Evolutionary conservation across 352 stramenopile genomes (phyloP).

Genomic region (Vaucheria bursata): DNA sequence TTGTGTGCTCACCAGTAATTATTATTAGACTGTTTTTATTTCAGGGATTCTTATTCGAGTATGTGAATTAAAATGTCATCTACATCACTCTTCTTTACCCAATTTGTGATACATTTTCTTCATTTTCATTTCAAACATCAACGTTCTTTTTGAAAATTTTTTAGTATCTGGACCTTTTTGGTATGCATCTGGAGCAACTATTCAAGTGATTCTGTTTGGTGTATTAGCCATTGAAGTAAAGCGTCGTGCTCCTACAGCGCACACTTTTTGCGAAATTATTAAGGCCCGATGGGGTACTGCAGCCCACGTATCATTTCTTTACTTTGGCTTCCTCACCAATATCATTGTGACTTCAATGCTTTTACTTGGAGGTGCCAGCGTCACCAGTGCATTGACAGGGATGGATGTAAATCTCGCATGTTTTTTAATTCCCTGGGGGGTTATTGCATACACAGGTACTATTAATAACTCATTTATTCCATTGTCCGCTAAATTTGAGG

Average conservation of each 20-base stretch:
- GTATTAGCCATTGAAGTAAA: constrained; percentile 70
- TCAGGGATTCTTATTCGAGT: too few species aligned
- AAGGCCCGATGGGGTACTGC: constrained; percentile 60
- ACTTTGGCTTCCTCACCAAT: constrained; percentile 62
- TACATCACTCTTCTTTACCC: background rate
- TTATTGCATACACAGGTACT: constrained; percentile 69
- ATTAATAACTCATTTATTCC: too few species aligned
- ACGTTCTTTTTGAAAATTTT: too few species aligned
- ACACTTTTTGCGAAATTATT: constrained; percentile 69
- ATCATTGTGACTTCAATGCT: constrained; percentile 72
- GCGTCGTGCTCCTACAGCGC: constrained; percentile 59
- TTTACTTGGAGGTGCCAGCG: constrained; percentile 64
- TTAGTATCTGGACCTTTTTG: constrained; percentile 63
- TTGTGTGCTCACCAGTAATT: too few species aligned
- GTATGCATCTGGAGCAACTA: constrained; percentile 67
- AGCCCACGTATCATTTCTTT: constrained; percentile 66
- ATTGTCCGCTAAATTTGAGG: too few species aligned
- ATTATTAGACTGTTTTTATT: too few species aligned
- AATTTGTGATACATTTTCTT: background rate
- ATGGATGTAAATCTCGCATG: constrained; percentile 59
- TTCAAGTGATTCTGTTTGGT: constrained; percentile 69
- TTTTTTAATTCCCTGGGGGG: constrained; percentile 68
- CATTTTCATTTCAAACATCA: too few species aligned
- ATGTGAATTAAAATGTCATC: background rate
- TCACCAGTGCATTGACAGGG: constrained; percentile 64